These are phyloP conservation scores for Apophysomyces elegans DNA, from an alignment of 371 early-diverging fungal genomes.

Conservation along the genomic window DNA sequence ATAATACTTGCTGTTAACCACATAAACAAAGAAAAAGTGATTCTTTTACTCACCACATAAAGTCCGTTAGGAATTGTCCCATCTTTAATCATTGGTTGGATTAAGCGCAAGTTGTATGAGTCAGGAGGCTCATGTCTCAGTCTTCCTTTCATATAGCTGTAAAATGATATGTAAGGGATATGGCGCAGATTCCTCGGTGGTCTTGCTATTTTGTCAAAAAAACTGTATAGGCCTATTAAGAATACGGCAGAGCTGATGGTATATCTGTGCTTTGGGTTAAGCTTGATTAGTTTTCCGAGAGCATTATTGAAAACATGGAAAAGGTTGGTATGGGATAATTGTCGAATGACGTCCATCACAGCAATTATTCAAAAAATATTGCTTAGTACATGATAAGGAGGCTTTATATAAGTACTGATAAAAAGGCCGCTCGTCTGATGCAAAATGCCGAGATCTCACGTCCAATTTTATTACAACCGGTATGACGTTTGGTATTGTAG, in stretches of 20 bases:
- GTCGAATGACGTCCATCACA: neutral
- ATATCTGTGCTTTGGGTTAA: neutral
- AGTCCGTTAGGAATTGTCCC: constrained; percentile 10
- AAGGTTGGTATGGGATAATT: neutral
- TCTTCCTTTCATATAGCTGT: constrained; percentile 11
- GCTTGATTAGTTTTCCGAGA: neutral
- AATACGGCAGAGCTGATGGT: neutral
- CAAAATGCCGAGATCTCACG: neutral
- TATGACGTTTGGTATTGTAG: neutral
- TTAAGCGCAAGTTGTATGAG: neutral
- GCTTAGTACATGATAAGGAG: neutral
- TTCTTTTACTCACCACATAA: constrained; percentile 13
- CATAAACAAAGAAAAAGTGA: neutral
- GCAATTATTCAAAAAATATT: neutral
- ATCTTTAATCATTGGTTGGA: constrained; percentile 12
- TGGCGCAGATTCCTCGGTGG: constrained; percentile 22
- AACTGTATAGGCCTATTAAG: neutral
- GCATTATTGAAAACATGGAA: neutral
- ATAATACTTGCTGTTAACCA: neutral
- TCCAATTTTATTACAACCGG: neutral
- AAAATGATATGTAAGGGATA: constrained; percentile 17
- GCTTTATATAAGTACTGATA: no score
- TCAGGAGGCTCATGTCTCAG: constrained; percentile 1
- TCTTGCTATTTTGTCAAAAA: neutral
- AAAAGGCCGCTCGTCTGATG: neutral